Evolutionary conservation across 1,284 basidiomycete species (phyloP).

Genomic region (Sporisorium iseilematis-ciliati): DNA sequence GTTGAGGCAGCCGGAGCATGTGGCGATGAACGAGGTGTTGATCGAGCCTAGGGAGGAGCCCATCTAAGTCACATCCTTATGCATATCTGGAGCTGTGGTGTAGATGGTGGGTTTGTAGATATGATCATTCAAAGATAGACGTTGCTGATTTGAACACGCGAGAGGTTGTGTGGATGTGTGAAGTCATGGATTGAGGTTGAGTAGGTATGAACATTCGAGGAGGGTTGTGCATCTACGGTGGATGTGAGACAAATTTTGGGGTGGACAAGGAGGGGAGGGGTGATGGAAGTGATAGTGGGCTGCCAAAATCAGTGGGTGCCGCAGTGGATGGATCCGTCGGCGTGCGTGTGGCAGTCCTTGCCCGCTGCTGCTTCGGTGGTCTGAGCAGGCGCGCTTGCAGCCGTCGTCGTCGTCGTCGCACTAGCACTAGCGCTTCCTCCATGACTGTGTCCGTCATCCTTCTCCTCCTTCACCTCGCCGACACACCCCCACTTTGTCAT

Average conservation of each 20-base stretch:
- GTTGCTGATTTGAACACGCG: background rate
- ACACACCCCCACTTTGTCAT: slow-evolving; percentile 65
- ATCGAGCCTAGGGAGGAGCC: slow-evolving; percentile 61
- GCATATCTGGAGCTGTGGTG: background rate
- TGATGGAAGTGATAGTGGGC: no score
- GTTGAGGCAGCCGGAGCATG: slow-evolving; percentile 62
- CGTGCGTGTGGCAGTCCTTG: slow-evolving; percentile 48
- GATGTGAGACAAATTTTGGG: no score
- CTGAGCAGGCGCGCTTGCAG: background rate
- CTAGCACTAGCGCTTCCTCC: background rate
- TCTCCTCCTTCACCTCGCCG: slow-evolving; percentile 11
- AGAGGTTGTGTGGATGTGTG: no score
- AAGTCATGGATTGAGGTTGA: no score
- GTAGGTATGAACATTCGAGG: no score
- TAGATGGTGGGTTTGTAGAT: background rate
- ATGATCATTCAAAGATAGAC: background rate
- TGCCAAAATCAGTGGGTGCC: slow-evolving; percentile 41
- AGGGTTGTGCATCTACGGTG: no score
- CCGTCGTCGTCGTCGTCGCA: background rate
- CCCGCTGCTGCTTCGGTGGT: background rate
- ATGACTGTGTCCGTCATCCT: background rate
- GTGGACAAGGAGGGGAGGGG: no score
- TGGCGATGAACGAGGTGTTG: slow-evolving; percentile 66
- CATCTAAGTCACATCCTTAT: slow-evolving; percentile 23
- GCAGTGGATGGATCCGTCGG: slow-evolving; percentile 45